Percentiles rank a stretch among this genome's conserved stretches.
Conservation (phyloP, 208 protist species). For the Wallacemonas sp. region DNA sequence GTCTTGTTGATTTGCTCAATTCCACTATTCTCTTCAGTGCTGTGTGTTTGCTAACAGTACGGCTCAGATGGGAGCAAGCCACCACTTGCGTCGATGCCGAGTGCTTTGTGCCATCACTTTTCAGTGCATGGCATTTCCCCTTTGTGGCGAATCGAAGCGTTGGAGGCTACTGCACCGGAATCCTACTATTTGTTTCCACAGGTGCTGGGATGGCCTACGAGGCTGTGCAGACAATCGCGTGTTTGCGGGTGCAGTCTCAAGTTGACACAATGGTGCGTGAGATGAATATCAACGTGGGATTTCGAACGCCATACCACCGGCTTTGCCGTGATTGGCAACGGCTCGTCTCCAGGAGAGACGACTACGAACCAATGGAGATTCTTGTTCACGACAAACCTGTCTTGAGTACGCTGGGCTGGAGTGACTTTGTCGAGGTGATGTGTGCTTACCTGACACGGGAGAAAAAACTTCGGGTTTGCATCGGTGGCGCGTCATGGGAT, state of each 20-base stretch:
- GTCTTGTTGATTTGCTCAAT: constrained; percentile 74
- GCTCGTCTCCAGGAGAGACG: constrained; percentile 26
- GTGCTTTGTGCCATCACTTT: constrained; percentile 39
- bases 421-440: constrained; percentile 58
- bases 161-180: constrained; percentile 31
- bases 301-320: constrained; percentile 60
- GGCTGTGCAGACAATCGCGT: constrained; percentile 47
- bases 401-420: constrained; percentile 68
- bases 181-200: constrained; percentile 52
- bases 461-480: constrained; percentile 22
- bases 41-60: constrained; percentile 53
- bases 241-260: constrained; percentile 45
- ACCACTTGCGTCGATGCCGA: constrained; percentile 56
- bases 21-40: constrained; percentile 49
- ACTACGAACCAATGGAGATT: constrained; percentile 37
- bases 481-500: constrained; percentile 38
- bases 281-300: constrained; percentile 56
- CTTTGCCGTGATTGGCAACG: constrained; percentile 36
- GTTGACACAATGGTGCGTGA: constrained; percentile 49
- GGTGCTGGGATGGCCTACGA: constrained; percentile 48
- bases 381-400: constrained; percentile 25
- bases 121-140: constrained; percentile 41
- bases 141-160: constrained; percentile 30
- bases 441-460: constrained; percentile 40
- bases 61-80: constrained; percentile 62